Evolutionary conservation across 805 yeast species (phyloP).

Genomic region (Candida coquimbonensis): DNA sequence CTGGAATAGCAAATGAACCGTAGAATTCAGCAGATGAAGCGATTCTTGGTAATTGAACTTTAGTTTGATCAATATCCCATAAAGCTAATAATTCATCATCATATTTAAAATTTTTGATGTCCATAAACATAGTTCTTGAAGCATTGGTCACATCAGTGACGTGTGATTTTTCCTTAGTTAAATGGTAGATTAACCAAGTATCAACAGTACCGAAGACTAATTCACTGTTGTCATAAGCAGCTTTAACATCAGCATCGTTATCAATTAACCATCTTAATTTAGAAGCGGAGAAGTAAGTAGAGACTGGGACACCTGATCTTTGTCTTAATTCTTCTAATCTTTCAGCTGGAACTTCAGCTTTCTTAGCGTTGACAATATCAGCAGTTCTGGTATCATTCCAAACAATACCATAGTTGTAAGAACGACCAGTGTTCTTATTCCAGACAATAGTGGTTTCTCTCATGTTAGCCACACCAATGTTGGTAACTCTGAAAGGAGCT

Average conservation of each 20-base stretch:
- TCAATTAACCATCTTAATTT: constrained; percentile 86
- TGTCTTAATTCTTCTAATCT: constrained; percentile 50
- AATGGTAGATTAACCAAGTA: constrained; percentile 84
- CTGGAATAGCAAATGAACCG: constrained; percentile 65
- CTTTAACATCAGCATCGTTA: constrained; percentile 59
- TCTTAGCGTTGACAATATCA: constrained; percentile 57
- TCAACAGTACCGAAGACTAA: constrained; percentile 92
- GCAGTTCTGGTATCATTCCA: constrained; percentile 94
- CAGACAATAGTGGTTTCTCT: constrained; percentile 90
- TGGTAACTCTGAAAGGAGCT: constrained; percentile 54
- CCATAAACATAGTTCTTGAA: constrained; percentile 84
- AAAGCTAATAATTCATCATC: constrained; percentile 69
- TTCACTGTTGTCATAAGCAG: constrained; percentile 63
- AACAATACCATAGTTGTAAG: constrained; percentile 77
- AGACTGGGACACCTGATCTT: constrained; percentile 78
- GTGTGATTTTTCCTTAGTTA: constrained; percentile 62
- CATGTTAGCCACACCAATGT: constrained; percentile 91
- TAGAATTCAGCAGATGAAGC: constrained; percentile 71
- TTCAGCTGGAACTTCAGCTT: constrained; percentile 44
- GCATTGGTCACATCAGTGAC: constrained; percentile 91
- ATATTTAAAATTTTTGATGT: constrained; percentile 66
- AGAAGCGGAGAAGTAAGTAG: constrained; percentile 88
- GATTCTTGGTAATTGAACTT: constrained; percentile 66
- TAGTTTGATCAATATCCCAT: constrained; percentile 70
- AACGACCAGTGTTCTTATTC: constrained; percentile 82